Evolutionary conservation across 805 yeast species (phyloP).

Genomic region (Pichia thaimueangensis): DNA sequence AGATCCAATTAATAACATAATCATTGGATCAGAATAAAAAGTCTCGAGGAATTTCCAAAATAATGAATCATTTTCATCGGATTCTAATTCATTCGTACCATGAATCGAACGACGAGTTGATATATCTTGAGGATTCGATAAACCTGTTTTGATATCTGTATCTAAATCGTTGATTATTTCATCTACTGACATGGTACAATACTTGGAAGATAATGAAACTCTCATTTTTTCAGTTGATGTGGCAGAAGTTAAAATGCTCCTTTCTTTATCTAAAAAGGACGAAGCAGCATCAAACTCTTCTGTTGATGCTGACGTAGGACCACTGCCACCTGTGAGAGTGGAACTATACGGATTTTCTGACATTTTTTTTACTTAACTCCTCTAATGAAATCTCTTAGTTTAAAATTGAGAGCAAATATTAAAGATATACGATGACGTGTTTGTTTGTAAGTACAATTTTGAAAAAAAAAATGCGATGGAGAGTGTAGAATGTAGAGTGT

Average conservation of each 20-base stretch:
- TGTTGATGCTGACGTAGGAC: slow-evolving; percentile 7
- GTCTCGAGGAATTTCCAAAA: slow-evolving; percentile 67
- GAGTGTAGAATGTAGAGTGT: too few species aligned
- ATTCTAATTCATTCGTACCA: slow-evolving; percentile 74
- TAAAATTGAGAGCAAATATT: too few species aligned
- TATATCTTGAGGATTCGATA: slow-evolving; percentile 64
- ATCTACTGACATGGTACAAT: slow-evolving; percentile 53
- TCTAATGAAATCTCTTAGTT: too few species aligned
- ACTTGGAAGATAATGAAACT: slow-evolving; percentile 44
- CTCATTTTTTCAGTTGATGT: slow-evolving; percentile 16
- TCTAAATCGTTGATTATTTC: slow-evolving; percentile 57
- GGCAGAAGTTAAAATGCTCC: slow-evolving; percentile 11
- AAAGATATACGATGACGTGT: too few species aligned
- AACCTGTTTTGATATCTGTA: slow-evolving; percentile 57
- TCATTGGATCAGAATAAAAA: slow-evolving; percentile 88
- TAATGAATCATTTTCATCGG: slow-evolving; percentile 73
- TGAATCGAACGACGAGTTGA: slow-evolving; percentile 62
- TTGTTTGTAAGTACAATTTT: too few species aligned
- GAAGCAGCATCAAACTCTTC: slow-evolving; percentile 10
- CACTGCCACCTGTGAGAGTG: slow-evolving; percentile 7
- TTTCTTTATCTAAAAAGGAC: slow-evolving; percentile 8
- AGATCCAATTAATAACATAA: slow-evolving; percentile 80
- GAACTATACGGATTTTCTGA: slow-evolving; percentile 15
- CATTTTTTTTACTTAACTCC: slow-evolving; percentile 7
- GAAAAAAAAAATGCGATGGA: too few species aligned